Conservation (phyloP, 2,329 filamentous ascomycete species). For the Trichoderma sp. region DNA sequence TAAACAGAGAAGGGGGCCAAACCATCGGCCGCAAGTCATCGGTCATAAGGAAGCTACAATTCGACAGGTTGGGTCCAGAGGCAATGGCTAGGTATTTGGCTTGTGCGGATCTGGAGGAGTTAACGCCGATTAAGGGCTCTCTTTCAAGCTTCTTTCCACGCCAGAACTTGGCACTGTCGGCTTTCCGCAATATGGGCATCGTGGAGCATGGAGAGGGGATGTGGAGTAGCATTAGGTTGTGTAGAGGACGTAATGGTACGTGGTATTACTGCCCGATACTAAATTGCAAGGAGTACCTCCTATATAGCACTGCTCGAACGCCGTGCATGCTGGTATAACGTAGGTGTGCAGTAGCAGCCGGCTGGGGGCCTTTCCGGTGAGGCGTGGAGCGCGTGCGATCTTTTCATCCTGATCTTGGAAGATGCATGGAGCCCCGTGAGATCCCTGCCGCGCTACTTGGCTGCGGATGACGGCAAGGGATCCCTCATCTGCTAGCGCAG, state of each 20-base stretch:
- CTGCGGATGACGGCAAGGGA: constrained; percentile 23
- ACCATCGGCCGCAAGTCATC: constrained; percentile 12
- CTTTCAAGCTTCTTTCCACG: constrained; percentile 2
- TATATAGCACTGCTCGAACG: background rate
- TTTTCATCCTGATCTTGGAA: constrained; percentile 19
- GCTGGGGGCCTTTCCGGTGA: constrained; percentile 20
- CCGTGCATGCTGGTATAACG: background rate
- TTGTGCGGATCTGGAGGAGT: background rate
- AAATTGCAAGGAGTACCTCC: background rate
- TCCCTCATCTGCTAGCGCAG: constrained; percentile 16
- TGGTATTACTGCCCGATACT: background rate
- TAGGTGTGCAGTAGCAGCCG: background rate
- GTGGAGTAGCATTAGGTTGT: background rate
- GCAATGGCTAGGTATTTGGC: background rate
- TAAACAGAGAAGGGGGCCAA: constrained; percentile 11
- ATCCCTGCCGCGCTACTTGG: constrained; percentile 3
- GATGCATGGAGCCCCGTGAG: constrained; percentile 2
- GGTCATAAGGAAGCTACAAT: background rate
- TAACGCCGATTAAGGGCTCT: constrained; percentile 14
- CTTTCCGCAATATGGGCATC: background rate
- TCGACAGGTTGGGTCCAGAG: background rate
- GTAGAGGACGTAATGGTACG: constrained; percentile 1
- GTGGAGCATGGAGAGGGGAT: background rate
- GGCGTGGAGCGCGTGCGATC: constrained; percentile 22
- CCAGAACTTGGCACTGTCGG: background rate